These are phyloP conservation scores for Murraya paniculata DNA, from an alignment of 345 rosid species.

Conservation along the genomic window DNA sequence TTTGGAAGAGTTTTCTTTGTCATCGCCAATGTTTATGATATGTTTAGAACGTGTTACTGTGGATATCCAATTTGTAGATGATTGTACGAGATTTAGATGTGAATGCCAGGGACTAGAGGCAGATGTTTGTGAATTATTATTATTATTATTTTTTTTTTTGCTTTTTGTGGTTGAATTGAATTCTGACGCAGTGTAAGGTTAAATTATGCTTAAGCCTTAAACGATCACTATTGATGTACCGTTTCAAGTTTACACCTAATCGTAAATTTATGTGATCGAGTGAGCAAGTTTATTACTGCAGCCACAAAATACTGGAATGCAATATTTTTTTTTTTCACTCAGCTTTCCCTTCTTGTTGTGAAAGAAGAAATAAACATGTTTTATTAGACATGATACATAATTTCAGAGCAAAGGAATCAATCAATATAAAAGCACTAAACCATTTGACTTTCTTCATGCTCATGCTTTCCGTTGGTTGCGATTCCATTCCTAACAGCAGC, in stretches of 20 bases:
- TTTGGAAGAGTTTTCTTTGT: too few species aligned
- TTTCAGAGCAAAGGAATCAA: not conserved
- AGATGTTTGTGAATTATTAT: not conserved
- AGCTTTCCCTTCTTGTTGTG: not conserved
- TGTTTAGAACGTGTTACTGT: too few species aligned
- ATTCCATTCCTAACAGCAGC: conserved; percentile 4
- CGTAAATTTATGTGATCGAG: not conserved
- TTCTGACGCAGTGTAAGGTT: too few species aligned
- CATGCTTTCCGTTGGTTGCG: conserved; percentile 12
- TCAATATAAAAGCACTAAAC: conserved; percentile 11
- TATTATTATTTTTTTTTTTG: not conserved
- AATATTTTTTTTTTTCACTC: not conserved
- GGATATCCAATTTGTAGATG: too few species aligned
- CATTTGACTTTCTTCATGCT: conserved; percentile 26
- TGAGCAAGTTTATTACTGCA: not conserved
- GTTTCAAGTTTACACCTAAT: not conserved
- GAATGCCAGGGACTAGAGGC: not conserved
- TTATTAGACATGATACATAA: not conserved
- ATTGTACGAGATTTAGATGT: too few species aligned
- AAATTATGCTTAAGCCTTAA: too few species aligned
- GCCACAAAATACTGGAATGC: not conserved
- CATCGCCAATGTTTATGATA: too few species aligned
- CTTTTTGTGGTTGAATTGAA: not conserved
- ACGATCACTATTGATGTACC: too few species aligned
- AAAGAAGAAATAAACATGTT: not conserved